Percentiles rank a stretch among this genome's conserved stretches.
These are phyloP conservation scores for Xylaria cubensis DNA, from an alignment of 495 filamentous ascomycete species.

Conservation along the genomic window DNA sequence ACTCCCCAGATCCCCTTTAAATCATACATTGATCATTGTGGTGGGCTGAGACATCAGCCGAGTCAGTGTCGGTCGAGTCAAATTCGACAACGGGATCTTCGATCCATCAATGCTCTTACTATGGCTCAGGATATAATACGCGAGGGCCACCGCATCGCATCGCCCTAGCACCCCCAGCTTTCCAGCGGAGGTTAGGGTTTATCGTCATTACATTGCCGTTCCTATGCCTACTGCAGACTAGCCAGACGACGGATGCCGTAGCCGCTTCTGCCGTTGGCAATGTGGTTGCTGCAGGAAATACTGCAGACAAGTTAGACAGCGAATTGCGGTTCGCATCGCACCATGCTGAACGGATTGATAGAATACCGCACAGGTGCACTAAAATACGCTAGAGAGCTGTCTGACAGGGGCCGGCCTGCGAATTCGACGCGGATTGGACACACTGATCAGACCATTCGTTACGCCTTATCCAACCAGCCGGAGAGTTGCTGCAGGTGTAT, in stretches of 20 bases:
- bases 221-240: not conserved
- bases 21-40: constrained; percentile 4
- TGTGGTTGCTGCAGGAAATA: constrained; percentile 18
- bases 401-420: constrained; percentile 19
- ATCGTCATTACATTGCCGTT: not conserved
- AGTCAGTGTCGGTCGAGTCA: constrained; percentile 11
- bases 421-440: constrained; percentile 4
- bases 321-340: constrained; percentile 6
- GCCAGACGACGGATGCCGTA: not conserved
- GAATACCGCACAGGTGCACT: constrained; percentile 1
- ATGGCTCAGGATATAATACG: constrained; percentile 18
- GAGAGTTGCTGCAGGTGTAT: constrained; percentile 6
- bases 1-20: not conserved
- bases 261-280: constrained; percentile 9
- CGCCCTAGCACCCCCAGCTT: not conserved
- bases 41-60: constrained; percentile 19
- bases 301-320: constrained; percentile 4
- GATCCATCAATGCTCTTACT: not conserved
- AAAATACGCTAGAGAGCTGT: not conserved
- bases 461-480: not conserved
- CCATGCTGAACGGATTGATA: not conserved
- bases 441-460: constrained; percentile 17
- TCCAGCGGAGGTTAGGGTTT: not conserved
- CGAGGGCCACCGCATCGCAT: constrained; percentile 7
- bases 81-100: constrained; percentile 1